Evolutionary conservation across 805 yeast genomes (phyloP).

Genomic region (Lachancea dasiensis): DNA sequence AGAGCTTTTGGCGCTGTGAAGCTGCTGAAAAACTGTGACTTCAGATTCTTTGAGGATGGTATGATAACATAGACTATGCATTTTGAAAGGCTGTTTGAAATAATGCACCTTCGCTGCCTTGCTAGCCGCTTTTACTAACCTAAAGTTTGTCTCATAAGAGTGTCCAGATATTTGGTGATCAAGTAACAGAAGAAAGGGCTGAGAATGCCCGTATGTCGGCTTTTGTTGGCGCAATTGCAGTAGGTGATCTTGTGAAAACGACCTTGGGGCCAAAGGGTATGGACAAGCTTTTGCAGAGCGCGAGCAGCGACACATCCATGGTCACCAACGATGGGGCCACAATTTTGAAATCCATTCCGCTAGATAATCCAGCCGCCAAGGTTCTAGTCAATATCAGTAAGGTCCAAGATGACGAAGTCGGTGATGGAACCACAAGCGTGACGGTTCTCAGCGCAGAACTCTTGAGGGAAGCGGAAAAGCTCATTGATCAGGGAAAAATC

Average conservation of each 20-base stretch:
- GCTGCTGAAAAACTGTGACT: no score
- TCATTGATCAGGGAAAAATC: constrained; percentile 77
- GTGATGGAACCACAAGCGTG: constrained; percentile 97
- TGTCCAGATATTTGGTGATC: constrained; percentile 93
- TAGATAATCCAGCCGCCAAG: constrained; percentile 96
- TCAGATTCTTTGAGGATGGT: no score
- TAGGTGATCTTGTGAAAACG: constrained; percentile 91
- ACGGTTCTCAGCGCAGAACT: constrained; percentile 88
- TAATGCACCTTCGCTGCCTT: no score
- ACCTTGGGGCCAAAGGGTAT: constrained; percentile 98
- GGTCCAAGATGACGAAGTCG: constrained; percentile 97
- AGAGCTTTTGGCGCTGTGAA: no score
- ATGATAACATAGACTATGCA: no score
- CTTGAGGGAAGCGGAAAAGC: constrained; percentile 87
- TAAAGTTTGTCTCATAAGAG: constrained; percentile 23
- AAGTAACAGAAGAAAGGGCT: constrained; percentile 95
- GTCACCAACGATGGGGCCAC: constrained; percentile 99
- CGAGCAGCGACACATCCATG: constrained; percentile 68
- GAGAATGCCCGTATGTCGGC: constrained; percentile 97
- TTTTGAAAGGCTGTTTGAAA: no score
- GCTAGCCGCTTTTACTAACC: constrained; percentile 3
- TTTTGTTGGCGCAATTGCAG: constrained; percentile 98
- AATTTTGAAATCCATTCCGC: constrained; percentile 84
- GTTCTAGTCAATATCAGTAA: constrained; percentile 90
- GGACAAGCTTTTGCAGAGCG: constrained; percentile 91